Percentiles rank a stretch among this genome's conserved stretches.
phyloP scores from a whole-genome alignment of 2,329 filamentous ascomycete species.

The Colletotrichum cuscutae region DNA sequence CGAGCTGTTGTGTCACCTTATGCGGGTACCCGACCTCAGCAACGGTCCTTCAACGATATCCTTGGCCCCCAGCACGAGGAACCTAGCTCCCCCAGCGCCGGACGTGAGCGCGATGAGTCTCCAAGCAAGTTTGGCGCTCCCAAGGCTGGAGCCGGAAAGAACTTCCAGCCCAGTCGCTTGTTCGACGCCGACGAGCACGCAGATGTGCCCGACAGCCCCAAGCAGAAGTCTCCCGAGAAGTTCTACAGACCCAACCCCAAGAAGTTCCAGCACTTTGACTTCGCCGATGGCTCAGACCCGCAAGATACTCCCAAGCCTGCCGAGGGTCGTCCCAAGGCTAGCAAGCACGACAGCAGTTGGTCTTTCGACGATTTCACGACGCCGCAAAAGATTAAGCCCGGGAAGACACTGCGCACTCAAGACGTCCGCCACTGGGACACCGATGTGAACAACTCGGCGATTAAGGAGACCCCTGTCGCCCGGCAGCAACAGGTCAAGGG shows the following conservation, averaged over 20 bases:
- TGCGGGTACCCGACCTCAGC: slow-evolving; percentile 67
- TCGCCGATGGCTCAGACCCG: slow-evolving; percentile 72
- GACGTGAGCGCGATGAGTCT: slow-evolving; percentile 63
- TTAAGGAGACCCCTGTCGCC: slow-evolving; percentile 67
- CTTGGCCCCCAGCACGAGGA: slow-evolving; percentile 60
- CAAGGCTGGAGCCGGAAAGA: slow-evolving; percentile 68
- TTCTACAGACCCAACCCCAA: slow-evolving; percentile 75
- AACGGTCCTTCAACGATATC: slow-evolving; percentile 81
- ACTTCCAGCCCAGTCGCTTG: slow-evolving; percentile 70
- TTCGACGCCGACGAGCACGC: slow-evolving; percentile 65
- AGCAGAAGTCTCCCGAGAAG: slow-evolving; percentile 53
- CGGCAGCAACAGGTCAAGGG: slow-evolving; percentile 68
- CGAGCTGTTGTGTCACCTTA: slow-evolving; percentile 66
- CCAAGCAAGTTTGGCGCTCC: slow-evolving; percentile 58
- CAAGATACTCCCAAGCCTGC: slow-evolving; percentile 57
- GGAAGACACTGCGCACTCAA: slow-evolving; percentile 70
- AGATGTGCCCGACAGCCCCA: slow-evolving; percentile 54
- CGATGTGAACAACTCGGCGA: slow-evolving; percentile 66
- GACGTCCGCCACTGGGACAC: slow-evolving; percentile 84
- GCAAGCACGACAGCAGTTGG: slow-evolving; percentile 81
- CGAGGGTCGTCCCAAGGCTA: slow-evolving; percentile 57
- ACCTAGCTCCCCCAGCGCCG: slow-evolving; percentile 46
- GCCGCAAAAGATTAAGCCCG: slow-evolving; percentile 75
- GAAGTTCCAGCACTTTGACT: slow-evolving; percentile 89
- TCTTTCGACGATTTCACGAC: slow-evolving; percentile 89